Evolutionary conservation across 805 yeast genomes (phyloP).

Genomic region (Yarrowia keelungensis): DNA sequence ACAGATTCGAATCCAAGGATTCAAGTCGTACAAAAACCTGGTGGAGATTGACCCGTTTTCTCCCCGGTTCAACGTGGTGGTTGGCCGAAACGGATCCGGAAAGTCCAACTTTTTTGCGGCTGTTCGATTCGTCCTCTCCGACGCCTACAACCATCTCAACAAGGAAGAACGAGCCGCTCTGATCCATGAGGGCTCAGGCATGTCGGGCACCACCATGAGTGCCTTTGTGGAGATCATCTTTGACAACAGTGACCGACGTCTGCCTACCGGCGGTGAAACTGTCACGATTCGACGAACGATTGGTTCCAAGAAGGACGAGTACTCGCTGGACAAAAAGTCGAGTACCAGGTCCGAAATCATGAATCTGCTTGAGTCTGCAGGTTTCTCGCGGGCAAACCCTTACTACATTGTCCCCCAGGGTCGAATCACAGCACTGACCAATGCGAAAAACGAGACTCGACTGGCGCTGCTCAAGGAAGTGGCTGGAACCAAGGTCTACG

Average conservation of each 20-base stretch:
- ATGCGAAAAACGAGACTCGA: constrained; percentile 86
- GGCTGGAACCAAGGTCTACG: constrained; percentile 94
- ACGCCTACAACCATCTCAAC: constrained; percentile 83
- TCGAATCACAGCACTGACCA: constrained; percentile 82
- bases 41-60: constrained; percentile 78
- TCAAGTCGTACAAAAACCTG: constrained; percentile 87
- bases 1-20: constrained; percentile 80
- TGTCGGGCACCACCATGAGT: constrained; percentile 70
- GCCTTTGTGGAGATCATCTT: constrained; percentile 91
- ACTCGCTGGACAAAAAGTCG: constrained; percentile 78
- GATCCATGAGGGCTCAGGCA: constrained; percentile 83
- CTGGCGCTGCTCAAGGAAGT: constrained; percentile 83
- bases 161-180: constrained; percentile 86
- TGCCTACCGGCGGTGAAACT: constrained; percentile 72
- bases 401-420: constrained; percentile 98
- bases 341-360: constrained; percentile 81
- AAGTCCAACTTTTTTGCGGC: constrained; percentile 96
- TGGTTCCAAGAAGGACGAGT: constrained; percentile 92
- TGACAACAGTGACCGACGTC: constrained; percentile 77
- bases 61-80: constrained; percentile 80
- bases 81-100: constrained; percentile 96
- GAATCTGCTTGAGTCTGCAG: constrained; percentile 87
- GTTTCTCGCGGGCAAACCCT: constrained; percentile 88
- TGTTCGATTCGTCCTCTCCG: constrained; percentile 87
- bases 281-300: constrained; percentile 84